Base-by-base conservation (phyloP, 306 rosid genomes). In the Acacia confusa region DNA sequence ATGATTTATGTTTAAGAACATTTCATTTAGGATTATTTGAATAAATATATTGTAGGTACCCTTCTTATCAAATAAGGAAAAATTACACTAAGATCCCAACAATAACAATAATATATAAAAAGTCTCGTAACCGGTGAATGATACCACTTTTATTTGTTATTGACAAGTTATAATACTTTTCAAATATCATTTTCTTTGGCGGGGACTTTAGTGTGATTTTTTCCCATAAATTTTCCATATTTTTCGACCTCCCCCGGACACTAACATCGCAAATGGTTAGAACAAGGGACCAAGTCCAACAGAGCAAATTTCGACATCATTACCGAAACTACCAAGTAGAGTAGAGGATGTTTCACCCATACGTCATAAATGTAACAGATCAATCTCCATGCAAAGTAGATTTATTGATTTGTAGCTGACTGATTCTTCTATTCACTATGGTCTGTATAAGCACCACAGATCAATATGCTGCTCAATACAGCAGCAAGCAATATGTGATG, bases 281-380 rank as follows among this genome's bases (percentile, higher is more conserved):
- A 63, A 24, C n/a, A 16, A 22, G 44, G 40, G 6, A 66, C 14
- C 36, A 70, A 61, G 10, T 40, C 12, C 3, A 9, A 9, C 12
- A 34, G 8, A 36, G 40, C 9, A 15, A 78, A 28, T 78, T 40
- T n/a, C 32, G 27, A n/a, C 28, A 57, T 22, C 64, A 57, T 57
- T 24, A 73, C 45, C 60, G 48, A 40, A 67, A 74, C 69, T 83
- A 40, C 40, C 43, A n/a, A 63, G 43, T 52, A 57, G 44, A 63
- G 43, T 52, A 57, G 44, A 17, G 48, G 58, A 43, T 40, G 32
- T 32, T 44, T 65, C 74, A 44, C 32, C 70, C 19, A 24, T 67
- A 25, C 61, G 27, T 16, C 60, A 79, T 27, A 52, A 77, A 70
- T 44, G 24, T 36, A 77, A 71, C 50, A 60, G 28, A 44, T 17